These are phyloP conservation scores for Diaporthe ilicicola DNA, from an alignment of 2,329 filamentous ascomycete genomes.

Conservation along the genomic window DNA sequence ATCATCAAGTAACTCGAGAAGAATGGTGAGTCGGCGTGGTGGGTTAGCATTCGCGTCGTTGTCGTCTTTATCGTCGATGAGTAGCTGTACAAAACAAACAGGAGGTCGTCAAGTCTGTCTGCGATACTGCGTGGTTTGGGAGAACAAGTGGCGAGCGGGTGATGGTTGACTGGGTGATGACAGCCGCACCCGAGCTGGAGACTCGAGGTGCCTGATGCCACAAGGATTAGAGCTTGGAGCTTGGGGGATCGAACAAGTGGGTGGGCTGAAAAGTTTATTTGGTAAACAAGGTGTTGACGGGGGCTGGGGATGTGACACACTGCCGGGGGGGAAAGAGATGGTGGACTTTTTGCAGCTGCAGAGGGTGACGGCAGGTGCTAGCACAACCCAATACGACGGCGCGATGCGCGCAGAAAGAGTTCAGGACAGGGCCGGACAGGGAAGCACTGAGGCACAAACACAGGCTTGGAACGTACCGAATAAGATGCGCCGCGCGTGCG, in stretches of 20 bases:
- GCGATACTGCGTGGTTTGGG: slow-evolving; percentile 13
- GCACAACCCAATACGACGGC: background rate
- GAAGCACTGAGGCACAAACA: background rate
- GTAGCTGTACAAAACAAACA: slow-evolving; percentile 16
- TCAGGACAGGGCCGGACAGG: background rate
- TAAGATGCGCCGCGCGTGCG: slow-evolving; percentile 5
- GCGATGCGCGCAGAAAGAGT: background rate
- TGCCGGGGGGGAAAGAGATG: slow-evolving; percentile 15
- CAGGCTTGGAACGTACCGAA: slow-evolving; percentile 10
- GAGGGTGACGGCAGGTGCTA: slow-evolving; percentile 14
- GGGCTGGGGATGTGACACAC: background rate
- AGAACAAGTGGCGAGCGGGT: slow-evolving; percentile 11
- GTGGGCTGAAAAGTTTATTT: slow-evolving; percentile 21
- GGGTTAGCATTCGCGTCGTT: background rate
- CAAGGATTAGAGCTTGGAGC: slow-evolving; percentile 30
- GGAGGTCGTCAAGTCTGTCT: slow-evolving; percentile 4
- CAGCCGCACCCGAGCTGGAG: slow-evolving; percentile 14
- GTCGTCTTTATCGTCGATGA: slow-evolving; percentile 6
- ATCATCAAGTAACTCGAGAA: slow-evolving; percentile 13
- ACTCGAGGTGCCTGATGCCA: slow-evolving; percentile 20
- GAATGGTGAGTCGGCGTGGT: background rate
- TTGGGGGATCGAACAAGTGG: slow-evolving; percentile 12
- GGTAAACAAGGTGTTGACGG: slow-evolving; percentile 15
- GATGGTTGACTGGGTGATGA: slow-evolving; percentile 33
- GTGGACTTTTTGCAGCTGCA: slow-evolving; percentile 1